Percentiles rank a stretch among this genome's conserved stretches.
These are phyloP conservation scores for Penicillium sp. DNA, from an alignment of 2,329 filamentous ascomycete species.

Conservation along the genomic window DNA sequence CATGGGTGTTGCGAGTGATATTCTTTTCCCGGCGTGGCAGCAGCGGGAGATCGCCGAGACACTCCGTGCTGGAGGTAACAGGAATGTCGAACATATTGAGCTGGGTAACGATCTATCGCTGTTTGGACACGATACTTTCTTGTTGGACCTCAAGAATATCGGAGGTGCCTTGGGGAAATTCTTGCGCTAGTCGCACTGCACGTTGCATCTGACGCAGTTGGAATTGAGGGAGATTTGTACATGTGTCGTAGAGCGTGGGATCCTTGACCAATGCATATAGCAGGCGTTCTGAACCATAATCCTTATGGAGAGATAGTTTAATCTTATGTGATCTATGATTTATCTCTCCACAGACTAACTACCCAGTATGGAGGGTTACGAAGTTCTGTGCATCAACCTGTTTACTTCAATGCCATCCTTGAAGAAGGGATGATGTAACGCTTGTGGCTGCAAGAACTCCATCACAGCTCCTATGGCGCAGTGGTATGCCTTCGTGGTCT, in stretches of 20 bases:
- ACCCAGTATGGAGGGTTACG: no score
- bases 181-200: constrained; percentile 52
- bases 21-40: constrained; percentile 96
- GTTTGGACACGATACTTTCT: constrained; percentile 95
- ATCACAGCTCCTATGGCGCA: no score
- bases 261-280: constrained; percentile 1
- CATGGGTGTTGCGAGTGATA: constrained; percentile 92
- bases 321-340: no score
- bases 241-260: constrained; percentile 2
- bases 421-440: no score
- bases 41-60: constrained; percentile 90
- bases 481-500: constrained; percentile 21
- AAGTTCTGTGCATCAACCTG: no score
- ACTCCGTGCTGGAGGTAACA: constrained; percentile 71
- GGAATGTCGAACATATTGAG: constrained; percentile 79
- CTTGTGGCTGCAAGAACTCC: no score
- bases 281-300: constrained; percentile 2
- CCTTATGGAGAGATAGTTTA: no score
- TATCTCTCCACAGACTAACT: no score
- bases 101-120: constrained; percentile 89
- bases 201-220: neutral
- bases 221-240: neutral
- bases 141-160: constrained; percentile 87
- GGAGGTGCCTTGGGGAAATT: constrained; percentile 80
- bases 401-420: no score